phyloP scores from a whole-genome alignment of 495 filamentous ascomycete genomes.

The Penicillium silybi region DNA sequence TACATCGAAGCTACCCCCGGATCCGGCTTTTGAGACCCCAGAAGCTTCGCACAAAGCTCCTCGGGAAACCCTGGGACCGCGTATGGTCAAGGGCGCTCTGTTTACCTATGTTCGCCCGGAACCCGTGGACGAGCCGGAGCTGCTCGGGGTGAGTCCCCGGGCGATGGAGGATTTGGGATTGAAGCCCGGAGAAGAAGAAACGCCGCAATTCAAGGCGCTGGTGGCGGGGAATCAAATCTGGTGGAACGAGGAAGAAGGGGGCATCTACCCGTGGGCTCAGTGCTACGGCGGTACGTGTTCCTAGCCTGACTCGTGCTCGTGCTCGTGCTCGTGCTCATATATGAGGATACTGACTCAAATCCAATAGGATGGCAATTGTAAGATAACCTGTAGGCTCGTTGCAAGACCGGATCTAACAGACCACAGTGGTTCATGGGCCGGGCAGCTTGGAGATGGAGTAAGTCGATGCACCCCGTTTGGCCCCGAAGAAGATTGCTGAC shows the following conservation, averaged over 20 bases:
- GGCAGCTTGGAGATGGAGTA: slow-evolving; percentile 87
- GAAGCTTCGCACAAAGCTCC: slow-evolving; percentile 73
- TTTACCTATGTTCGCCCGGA: slow-evolving; percentile 91
- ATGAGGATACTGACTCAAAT: slow-evolving; percentile 1
- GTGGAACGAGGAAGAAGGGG: slow-evolving; percentile 54
- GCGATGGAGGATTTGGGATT: slow-evolving; percentile 80
- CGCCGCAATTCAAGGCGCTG: slow-evolving; percentile 68
- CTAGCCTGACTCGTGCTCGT: neutral
- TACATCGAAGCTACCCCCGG: slow-evolving; percentile 72
- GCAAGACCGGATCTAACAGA: neutral
- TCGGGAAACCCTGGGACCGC: slow-evolving; percentile 69
- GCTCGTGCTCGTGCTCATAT: too few relatives aligned
- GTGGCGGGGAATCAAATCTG: slow-evolving; percentile 77
- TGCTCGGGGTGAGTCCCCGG: slow-evolving; percentile 71
- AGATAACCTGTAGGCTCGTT: neutral
- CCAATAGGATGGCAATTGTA: slow-evolving; percentile 55
- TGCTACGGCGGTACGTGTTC: slow-evolving; percentile 75
- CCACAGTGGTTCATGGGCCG: slow-evolving; percentile 75
- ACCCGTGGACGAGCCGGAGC: slow-evolving; percentile 60
- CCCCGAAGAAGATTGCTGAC: slow-evolving; percentile 1
- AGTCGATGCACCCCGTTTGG: slow-evolving; percentile 3
- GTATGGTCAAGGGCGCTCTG: slow-evolving; percentile 77
- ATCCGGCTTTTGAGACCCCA: slow-evolving; percentile 76
- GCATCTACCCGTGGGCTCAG: slow-evolving; percentile 94
- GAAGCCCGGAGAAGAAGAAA: slow-evolving; percentile 58